phyloP scores from a whole-genome alignment of 495 filamentous ascomycete species.

The Tuber indicum region DNA sequence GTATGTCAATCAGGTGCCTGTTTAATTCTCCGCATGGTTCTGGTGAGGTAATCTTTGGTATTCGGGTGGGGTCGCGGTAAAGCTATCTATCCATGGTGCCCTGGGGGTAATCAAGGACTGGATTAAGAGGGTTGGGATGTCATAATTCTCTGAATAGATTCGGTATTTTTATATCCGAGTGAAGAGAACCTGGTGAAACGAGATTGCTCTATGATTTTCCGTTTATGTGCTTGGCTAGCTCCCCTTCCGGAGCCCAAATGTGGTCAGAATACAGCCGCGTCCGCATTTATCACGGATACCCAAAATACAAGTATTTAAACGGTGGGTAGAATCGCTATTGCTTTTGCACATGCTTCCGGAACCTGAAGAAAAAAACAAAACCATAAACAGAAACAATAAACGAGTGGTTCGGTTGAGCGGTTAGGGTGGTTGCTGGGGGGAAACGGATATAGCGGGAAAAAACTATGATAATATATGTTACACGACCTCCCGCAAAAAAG shows the following conservation, averaged over 20 bases:
- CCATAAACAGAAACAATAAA: too few relatives aligned
- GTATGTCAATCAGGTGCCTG: neutral
- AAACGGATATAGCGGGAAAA: conserved; percentile 16
- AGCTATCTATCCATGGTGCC: neutral
- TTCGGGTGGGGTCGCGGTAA: neutral
- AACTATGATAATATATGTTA: too few relatives aligned
- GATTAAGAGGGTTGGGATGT: neutral
- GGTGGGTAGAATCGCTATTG: neutral
- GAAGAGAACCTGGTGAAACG: neutral
- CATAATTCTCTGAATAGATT: neutral
- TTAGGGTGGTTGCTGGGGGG: conserved; percentile 15
- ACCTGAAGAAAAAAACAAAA: too few relatives aligned
- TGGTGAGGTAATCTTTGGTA: neutral
- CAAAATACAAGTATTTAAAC: neutral
- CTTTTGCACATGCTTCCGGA: too few relatives aligned
- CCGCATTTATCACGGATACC: neutral
- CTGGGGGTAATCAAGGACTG: neutral
- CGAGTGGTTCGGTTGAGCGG: neutral
- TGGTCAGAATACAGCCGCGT: neutral
- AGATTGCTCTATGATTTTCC: neutral
- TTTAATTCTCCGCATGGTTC: neutral
- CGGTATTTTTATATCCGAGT: neutral
- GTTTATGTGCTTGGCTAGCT: neutral
- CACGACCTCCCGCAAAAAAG: too few relatives aligned
- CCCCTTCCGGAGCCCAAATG: neutral